Evolutionary conservation across 176 grass and related monocot species (phyloP), one percentile per base, ranked within the genome.

Genomic region (Musa troglodytarum): DNA sequence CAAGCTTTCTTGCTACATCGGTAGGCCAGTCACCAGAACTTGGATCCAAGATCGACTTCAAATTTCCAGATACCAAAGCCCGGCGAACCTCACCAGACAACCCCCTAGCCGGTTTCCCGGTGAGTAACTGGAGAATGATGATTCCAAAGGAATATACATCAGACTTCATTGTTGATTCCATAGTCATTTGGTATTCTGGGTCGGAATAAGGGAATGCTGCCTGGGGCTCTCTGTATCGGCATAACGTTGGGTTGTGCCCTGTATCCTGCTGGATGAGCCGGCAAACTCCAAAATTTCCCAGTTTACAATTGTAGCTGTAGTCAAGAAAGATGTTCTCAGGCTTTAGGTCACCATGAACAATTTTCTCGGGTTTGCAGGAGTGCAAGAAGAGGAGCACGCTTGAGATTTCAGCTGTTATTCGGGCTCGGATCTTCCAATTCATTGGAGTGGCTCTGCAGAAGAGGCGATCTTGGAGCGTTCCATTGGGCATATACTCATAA

Each of bases 311-410:
- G 22, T 74, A 88, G 52, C 83, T 75, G 0, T 80, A 25, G 64
- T 96, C 93, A 1, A 96, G 67, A 67, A 92, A 74, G 72, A 96
- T 77, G 54, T 96, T 96, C 63, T 85, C 85, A 22, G 87, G 87
- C 66, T 88, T 92, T 58, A 96, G 76, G 77, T 92, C 82, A 23
- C 89, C 93, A 7, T 92, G 89, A 74, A 96, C 52, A 62, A 92
- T 88, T 63, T 86, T 88, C 56, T 81, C 81, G 53, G 93, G 93
- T 83, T 89, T 86, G 72, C 22, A 78, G 11, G 85, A 86, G 74
- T 90, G 93, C 69, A 96, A 78, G 79, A 90, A 92, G 9, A 90
- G 11, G 11, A 96, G 74, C 7, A 79, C 85, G 55, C 81, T 85
- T 12, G 87, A 85, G 21, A 96, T 83, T 59, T 96, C 85, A 1